These are phyloP conservation scores for Trapa bicornis DNA, from an alignment of 345 rosid genomes.

Conservation along the genomic window DNA sequence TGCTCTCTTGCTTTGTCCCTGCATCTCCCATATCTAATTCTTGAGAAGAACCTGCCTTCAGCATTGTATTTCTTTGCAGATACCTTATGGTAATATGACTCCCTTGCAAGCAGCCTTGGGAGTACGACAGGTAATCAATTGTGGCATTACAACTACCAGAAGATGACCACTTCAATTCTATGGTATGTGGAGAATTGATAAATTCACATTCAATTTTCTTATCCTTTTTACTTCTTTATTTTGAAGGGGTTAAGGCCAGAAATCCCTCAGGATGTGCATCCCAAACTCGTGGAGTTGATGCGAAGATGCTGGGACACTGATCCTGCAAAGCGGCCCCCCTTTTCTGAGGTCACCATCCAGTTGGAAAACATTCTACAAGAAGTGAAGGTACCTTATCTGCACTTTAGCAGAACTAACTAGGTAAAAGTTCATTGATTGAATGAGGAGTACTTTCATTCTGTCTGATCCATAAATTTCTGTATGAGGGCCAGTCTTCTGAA, in stretches of 20 bases:
- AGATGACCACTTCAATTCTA: background rate
- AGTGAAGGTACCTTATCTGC: constrained; percentile 26
- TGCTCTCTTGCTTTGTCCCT: background rate
- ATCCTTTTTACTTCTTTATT: background rate
- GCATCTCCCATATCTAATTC: no score
- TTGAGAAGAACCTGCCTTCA: background rate
- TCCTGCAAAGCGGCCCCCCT: constrained; percentile 42
- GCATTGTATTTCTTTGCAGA: constrained; percentile 18
- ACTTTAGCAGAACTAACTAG: no score
- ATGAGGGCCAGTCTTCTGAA: background rate
- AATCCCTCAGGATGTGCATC: constrained; percentile 39
- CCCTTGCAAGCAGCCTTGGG: constrained; percentile 77
- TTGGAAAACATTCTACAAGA: constrained; percentile 38
- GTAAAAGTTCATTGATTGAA: background rate
- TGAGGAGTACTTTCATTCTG: background rate
- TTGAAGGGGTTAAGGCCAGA: constrained; percentile 61
- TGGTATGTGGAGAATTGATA: background rate
- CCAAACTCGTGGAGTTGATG: constrained; percentile 43
- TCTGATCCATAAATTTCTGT: background rate
- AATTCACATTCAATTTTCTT: background rate
- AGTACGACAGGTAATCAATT: constrained; percentile 45
- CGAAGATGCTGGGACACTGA: constrained; percentile 60
- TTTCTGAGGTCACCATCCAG: constrained; percentile 36
- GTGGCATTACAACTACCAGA: background rate
- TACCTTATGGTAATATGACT: constrained; percentile 54